Evolutionary conservation across 2,329 filamentous ascomycete species (phyloP).

Genomic region (Truncatella angustata): DNA sequence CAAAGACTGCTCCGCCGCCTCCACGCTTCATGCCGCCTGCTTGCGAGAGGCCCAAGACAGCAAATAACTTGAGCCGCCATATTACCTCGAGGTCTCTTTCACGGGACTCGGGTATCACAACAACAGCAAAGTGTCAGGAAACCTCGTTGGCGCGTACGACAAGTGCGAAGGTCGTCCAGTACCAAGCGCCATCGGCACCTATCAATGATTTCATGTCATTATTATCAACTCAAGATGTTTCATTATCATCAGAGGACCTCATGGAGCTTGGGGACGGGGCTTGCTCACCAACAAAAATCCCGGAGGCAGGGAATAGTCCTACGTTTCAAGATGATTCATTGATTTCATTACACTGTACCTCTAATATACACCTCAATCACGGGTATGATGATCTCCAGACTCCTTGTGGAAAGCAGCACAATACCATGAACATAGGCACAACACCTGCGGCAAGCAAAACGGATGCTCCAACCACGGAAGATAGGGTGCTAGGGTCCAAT

Average conservation of each 20-base stretch:
- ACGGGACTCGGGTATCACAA: no score
- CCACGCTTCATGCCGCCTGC: neutral
- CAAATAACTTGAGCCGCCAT: neutral
- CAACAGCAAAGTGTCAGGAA: no score
- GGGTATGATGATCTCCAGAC: neutral
- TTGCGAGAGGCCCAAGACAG: neutral
- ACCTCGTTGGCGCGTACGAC: no score
- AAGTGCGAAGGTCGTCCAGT: no score
- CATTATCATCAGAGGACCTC: conserved; percentile 47
- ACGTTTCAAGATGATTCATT: neutral
- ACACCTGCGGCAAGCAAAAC: neutral
- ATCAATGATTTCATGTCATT: conserved; percentile 26
- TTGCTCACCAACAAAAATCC: conserved; percentile 13
- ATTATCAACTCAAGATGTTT: conserved; percentile 44
- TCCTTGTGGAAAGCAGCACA: neutral
- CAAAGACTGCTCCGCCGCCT: neutral
- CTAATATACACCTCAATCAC: no score
- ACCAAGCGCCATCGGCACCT: neutral
- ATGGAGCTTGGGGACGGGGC: conserved; percentile 36
- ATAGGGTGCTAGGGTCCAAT: neutral
- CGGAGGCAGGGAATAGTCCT: neutral
- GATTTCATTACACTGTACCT: no score
- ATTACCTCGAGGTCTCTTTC: neutral
- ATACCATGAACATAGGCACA: neutral
- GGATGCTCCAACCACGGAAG: neutral